Base-by-base conservation (phyloP, 169 alveolate genomes). In the Cryptosporidium parvum region DNA sequence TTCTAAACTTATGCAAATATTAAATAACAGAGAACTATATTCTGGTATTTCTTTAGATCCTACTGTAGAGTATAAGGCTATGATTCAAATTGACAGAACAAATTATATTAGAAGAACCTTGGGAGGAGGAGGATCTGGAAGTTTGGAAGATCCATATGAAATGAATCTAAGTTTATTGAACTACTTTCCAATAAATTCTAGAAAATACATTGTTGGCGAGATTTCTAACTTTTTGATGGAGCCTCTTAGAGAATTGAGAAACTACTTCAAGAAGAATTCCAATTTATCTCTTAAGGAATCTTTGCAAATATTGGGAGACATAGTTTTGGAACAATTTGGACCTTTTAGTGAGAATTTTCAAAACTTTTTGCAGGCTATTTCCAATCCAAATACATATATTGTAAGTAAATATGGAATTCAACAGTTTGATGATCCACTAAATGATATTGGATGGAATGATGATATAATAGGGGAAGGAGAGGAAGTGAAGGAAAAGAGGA, bases 1-100 rank as follows among this genome's bases (percentile, higher is more conserved):
- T 26, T 37, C 33, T 16, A 37, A 80, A 45, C 33, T 80, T 61
- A 80, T 67, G 80, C 61, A 80, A 14, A 31, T 80, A 21, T 31
- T 80, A 12, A 80, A 80, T 45, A 80, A 31, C 39, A 80, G 31
- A 45, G 53, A 59, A 3, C 33, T 80, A 0, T 80, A 62, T 39
- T 80, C 89, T 1, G 89, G 89, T 1, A 62, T 80, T 23, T 80
- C 89, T 16, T 65, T 80, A 33, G 51, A 35, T 45, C 89, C 89
- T 59, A 35, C 44, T 18, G 44, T 59, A 23, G 89, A 80, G 56
- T 80, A 80, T 53, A 80, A 80, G 48, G 75, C 89, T 12, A 37
- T 80, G 67, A 59, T 80, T 7, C 89, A 80, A 45, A 61, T 80
- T 58, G 89, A 80, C 56, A 35, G 75, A 23, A 62, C 69, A 18